Percentiles rank a stretch among this genome's conserved stretches.
These are phyloP conservation scores for Aethionema arabicum DNA, from an alignment of 345 rosid genomes.

Conservation along the genomic window DNA sequence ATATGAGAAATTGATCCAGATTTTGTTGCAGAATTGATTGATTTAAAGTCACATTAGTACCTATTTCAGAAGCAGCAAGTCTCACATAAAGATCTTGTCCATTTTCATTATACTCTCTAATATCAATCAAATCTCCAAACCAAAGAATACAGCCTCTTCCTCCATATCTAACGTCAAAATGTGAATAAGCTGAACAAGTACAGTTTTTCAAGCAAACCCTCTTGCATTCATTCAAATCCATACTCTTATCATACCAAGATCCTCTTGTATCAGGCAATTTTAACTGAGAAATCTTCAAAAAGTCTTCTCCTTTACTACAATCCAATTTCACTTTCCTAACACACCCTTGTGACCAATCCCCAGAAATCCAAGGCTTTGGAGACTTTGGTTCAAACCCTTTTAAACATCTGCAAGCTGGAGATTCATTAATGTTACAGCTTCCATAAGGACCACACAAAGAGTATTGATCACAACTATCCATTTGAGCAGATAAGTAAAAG, in stretches of 20 bases:
- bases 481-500: constrained; percentile 70
- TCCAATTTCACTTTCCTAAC: constrained; percentile 46
- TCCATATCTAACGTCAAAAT: constrained; percentile 39
- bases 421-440: constrained; percentile 63
- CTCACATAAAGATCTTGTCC: constrained; percentile 78
- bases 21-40: too few species aligned
- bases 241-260: constrained; percentile 44
- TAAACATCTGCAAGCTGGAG: constrained; percentile 76
- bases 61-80: constrained; percentile 47
- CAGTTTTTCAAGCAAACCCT: constrained; percentile 45
- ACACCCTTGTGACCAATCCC: constrained; percentile 78
- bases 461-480: constrained; percentile 80
- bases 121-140: constrained; percentile 50
- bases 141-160: constrained; percentile 55
- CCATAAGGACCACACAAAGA: constrained; percentile 74
- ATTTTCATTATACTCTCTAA: constrained; percentile 40
- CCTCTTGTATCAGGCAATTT: constrained; percentile 67
- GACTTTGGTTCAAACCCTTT: constrained; percentile 62
- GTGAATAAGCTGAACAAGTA: constrained; percentile 54
- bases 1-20: neutral
- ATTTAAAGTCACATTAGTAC: neutral
- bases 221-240: constrained; percentile 42
- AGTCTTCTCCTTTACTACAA: constrained; percentile 49
- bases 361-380: constrained; percentile 51
- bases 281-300: constrained; percentile 52